Evolutionary conservation across 202 grass and related monocot species (phyloP).

Genomic region (Schoenoplectus triqueter): DNA sequence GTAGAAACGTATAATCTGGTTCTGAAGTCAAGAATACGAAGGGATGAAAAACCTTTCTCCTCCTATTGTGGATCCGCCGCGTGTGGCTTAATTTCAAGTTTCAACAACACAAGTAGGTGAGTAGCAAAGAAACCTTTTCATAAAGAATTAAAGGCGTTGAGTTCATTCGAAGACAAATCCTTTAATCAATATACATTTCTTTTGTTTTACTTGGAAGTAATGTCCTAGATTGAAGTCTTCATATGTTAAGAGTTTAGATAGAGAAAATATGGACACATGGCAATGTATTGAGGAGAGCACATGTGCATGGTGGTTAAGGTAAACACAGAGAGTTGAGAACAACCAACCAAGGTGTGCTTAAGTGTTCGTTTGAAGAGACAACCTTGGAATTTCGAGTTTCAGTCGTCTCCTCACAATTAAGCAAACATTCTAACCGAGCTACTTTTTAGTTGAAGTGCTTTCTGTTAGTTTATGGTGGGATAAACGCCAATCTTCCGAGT

Average conservation of each 20-base stretch:
- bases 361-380: conserved; percentile 25
- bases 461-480: background rate
- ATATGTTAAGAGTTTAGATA: background rate
- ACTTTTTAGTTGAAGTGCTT: background rate
- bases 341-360: background rate
- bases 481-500: conserved; percentile 1
- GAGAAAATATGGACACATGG: background rate
- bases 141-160: background rate
- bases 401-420: background rate
- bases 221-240: background rate
- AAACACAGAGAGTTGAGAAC: background rate
- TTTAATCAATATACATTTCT: conserved; percentile 1
- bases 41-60: background rate
- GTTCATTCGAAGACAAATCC: conserved; percentile 30
- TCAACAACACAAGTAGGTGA: conserved; percentile 3
- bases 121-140: background rate
- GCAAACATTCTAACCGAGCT: background rate
- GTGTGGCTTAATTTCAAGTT: background rate
- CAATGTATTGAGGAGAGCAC: background rate
- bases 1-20: background rate
- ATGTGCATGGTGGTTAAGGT: conserved; percentile 28
- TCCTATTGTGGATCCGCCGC: background rate
- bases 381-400: background rate
- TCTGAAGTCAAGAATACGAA: background rate
- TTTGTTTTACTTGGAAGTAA: conserved; percentile 26